Conservation (phyloP, 2,329 filamentous ascomycete species). For the Fusarium sp. region DNA sequence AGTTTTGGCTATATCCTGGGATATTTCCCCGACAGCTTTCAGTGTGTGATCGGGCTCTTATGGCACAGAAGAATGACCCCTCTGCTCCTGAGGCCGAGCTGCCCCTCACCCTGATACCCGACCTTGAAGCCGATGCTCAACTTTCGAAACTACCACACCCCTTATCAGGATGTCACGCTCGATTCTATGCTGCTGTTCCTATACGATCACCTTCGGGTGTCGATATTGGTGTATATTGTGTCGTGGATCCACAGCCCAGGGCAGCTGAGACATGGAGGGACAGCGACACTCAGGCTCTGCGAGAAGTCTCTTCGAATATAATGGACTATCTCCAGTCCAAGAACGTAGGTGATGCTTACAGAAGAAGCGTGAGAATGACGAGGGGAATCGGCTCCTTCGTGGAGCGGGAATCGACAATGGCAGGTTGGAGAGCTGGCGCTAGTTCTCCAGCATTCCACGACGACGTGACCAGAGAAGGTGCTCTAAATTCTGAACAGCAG, state of each 20-base stretch:
- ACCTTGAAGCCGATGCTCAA: conserved; percentile 48
- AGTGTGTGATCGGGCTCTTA: conserved; percentile 46
- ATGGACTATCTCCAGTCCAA: conserved; percentile 53
- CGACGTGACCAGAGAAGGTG: conserved; percentile 22
- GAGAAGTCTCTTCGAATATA: conserved; percentile 48
- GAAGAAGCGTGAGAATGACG: conserved; percentile 53
- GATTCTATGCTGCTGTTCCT: conserved; percentile 56
- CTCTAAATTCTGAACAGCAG: conserved; percentile 27
- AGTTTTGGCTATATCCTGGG: conserved; percentile 44
- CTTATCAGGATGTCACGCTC: conserved; percentile 29
- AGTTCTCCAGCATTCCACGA: conserved; percentile 19
- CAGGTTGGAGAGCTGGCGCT: conserved; percentile 39
- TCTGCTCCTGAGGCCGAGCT: conserved; percentile 26
- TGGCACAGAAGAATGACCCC: background rate
- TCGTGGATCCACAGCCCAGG: conserved; percentile 38
- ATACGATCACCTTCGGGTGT: conserved; percentile 53
- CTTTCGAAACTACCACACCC: conserved; percentile 45
- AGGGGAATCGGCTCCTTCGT: conserved; percentile 54
- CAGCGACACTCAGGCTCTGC: conserved; percentile 43
- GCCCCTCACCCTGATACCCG: conserved; percentile 50
- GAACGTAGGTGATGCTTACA: conserved; percentile 43
- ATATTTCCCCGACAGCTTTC: conserved; percentile 45
- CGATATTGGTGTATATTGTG: conserved; percentile 56
- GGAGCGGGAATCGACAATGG: conserved; percentile 49
- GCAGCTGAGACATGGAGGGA: conserved; percentile 40